Base-by-base conservation (phyloP, 495 filamentous ascomycete species). In the Penicillium cinerascens region DNA sequence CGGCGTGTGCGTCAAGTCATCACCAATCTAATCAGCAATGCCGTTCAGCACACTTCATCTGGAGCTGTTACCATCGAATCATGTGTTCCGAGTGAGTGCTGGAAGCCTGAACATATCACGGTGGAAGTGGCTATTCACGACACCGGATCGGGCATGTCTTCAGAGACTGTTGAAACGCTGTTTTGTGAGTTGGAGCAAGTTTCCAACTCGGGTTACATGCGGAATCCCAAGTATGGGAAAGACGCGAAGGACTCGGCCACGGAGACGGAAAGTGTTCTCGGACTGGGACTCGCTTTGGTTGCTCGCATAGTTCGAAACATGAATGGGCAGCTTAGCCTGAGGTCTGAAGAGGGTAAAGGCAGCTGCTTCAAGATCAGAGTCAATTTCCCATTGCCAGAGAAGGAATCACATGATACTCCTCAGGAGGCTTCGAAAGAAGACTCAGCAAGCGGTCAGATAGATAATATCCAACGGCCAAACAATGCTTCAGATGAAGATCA, bases 151-250 rank as follows among this genome's bases (percentile, higher is more conserved):
- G 91, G 91, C 11, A 95, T 96, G 85, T 83, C 74, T 11, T 69
- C 81, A n/a, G 72, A 80, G 35, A 83, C 87, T 51, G 72, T 92
- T 3, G 90, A 96, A 55, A 75, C 76, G 3, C 73, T 96, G 1
- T 96, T 96, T 65, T 79, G 84, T 53, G 89, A 95, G 40, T 71
- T 96, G 2, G 91, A 96, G 63, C 88, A 96, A 65, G 88, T 95
- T 1, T 84, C 84, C 25, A 79, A 75, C 4, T 84, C 85, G 45
- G 74, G 76, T 11, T 66, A 70, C n/a, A 58, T 61, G 37, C 54
- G 54, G 8, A 54, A 66, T 18, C 61, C 74, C 2, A 75, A 79
- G 1, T 59, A 60, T 6, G 41, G 56, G 6, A 46, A 62, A 7
- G 44, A 61, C 27, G 17, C 53, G 10, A 49, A 29, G 7, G 49